These are phyloP conservation scores for Ambrosiella beaveri DNA, from an alignment of 2,329 filamentous ascomycete species.

Conservation along the genomic window DNA sequence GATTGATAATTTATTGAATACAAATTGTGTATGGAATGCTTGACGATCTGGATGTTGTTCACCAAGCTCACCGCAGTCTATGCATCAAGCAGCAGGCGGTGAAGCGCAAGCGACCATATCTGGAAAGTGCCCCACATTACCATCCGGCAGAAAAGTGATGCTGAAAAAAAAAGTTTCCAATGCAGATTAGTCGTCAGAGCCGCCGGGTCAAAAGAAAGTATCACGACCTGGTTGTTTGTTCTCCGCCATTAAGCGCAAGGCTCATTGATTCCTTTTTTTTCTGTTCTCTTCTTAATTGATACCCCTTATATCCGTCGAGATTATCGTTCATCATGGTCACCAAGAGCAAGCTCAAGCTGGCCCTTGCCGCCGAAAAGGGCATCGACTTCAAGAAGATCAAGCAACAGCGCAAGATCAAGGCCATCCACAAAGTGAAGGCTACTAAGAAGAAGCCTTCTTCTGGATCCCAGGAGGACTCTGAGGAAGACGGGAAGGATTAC, in stretches of 20 bases:
- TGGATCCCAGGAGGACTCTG: constrained; percentile 16
- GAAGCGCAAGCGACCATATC: constrained; percentile 6
- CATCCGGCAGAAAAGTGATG: constrained; percentile 11
- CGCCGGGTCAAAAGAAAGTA: background rate
- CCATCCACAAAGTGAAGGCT: constrained; percentile 24
- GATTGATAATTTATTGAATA: too few species aligned
- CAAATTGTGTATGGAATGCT: too few species aligned
- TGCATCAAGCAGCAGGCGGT: too few species aligned
- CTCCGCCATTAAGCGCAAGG: background rate
- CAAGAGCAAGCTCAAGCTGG: constrained; percentile 35
- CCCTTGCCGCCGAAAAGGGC: constrained; percentile 37
- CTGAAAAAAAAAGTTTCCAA: constrained; percentile 10
- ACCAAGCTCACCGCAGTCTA: too few species aligned
- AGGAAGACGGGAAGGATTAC: constrained; percentile 19
- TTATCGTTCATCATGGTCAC: constrained; percentile 21
- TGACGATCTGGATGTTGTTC: too few species aligned
- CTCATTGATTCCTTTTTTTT: background rate
- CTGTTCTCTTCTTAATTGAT: background rate
- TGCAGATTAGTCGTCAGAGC: background rate
- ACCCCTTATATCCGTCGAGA: background rate
- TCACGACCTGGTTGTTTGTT: background rate
- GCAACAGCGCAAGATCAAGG: constrained; percentile 31
- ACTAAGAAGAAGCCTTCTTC: constrained; percentile 14
- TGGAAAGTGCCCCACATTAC: constrained; percentile 9
- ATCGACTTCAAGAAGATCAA: constrained; percentile 35